phyloP scores from a whole-genome alignment of 352 stramenopile species.

The Globisporangium spiculum region DNA sequence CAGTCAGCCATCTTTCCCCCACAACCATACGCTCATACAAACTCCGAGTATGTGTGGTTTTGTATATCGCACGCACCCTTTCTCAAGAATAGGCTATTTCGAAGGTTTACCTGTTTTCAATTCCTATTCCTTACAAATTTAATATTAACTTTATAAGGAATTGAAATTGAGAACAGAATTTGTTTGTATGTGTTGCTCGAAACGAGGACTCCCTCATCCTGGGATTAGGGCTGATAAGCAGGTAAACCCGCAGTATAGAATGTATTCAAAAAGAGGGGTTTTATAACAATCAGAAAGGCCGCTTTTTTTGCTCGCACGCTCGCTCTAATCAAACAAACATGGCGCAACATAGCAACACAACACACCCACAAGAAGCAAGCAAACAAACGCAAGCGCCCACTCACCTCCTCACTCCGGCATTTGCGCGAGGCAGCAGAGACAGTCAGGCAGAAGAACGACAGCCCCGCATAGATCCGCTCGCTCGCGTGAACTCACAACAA shows the following conservation, averaged over 20 bases:
- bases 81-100: background rate
- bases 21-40: background rate
- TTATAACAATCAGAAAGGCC: background rate
- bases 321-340: background rate
- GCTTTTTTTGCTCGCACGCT: no score
- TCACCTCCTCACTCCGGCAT: background rate
- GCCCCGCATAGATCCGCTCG: background rate
- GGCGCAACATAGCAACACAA: background rate
- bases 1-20: slow-evolving; percentile 17
- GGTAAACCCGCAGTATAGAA: background rate
- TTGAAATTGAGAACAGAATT: no score
- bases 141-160: no score
- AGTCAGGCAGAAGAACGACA: background rate
- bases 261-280: no score
- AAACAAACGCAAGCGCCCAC: background rate
- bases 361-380: background rate
- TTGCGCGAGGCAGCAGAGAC: background rate
- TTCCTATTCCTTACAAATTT: no score
- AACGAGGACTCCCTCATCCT: no score
- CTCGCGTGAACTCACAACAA: background rate
- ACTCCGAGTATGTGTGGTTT: no score
- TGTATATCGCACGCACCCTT: background rate
- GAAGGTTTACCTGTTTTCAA: no score
- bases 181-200: no score
- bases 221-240: background rate